Conservation (phyloP, 1,284 basidiomycete genomes). For the Coniferiporia sulphurascens region DNA sequence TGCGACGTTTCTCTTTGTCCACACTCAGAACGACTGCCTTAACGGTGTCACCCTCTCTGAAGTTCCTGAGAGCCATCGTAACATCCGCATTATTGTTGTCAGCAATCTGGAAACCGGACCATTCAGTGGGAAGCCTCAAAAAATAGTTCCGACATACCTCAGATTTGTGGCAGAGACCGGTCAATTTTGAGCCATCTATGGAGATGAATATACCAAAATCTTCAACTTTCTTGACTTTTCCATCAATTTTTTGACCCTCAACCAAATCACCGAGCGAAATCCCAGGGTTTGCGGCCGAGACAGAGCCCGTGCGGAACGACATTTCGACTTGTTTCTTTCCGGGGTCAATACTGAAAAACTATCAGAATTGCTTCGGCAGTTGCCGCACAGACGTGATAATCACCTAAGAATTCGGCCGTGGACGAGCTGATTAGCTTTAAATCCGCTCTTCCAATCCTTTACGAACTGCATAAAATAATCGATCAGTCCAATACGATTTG, state of each 20-base stretch:
- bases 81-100: conserved; percentile 83
- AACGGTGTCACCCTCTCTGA: conserved; percentile 84
- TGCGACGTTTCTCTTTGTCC: conserved; percentile 69
- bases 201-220: conserved; percentile 91
- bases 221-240: conserved; percentile 74
- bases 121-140: neutral
- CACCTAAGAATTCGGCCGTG: conserved; percentile 80
- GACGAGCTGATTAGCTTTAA: conserved; percentile 80
- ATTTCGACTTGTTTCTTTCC: conserved; percentile 81
- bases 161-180: conserved; percentile 92
- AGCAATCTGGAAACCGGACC: conserved; percentile 51
- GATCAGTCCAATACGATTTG: conserved; percentile 7
- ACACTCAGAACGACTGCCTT: conserved; percentile 76
- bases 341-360: conserved; percentile 52
- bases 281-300: conserved; percentile 36
- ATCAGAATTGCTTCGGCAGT: neutral
- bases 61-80: conserved; percentile 71
- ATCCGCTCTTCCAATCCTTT: conserved; percentile 91
- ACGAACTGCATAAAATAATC: conserved; percentile 56
- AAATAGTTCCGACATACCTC: conserved; percentile 46
- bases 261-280: conserved; percentile 55
- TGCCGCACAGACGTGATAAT: conserved; percentile 18
- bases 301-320: conserved; percentile 67
- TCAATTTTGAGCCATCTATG: conserved; percentile 78
- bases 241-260: conserved; percentile 73